Evolutionary conservation across 192 early-diverging fungal genomes (phyloP).

Genomic region (Mortierella antarctica): DNA sequence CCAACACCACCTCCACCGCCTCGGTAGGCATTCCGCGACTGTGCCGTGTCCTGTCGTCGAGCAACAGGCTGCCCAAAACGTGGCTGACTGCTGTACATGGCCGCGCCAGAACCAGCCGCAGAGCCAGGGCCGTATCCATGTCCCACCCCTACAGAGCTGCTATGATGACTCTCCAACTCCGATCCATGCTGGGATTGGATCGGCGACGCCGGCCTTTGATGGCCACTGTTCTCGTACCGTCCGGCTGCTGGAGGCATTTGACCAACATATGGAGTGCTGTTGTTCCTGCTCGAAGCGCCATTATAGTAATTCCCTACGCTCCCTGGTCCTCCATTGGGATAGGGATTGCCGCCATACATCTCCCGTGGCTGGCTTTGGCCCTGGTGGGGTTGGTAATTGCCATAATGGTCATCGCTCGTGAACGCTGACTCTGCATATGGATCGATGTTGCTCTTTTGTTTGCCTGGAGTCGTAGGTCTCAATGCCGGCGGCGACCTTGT

Average conservation of each 20-base stretch:
- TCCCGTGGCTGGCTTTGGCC: not conserved
- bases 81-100: not conserved
- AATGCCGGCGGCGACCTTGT: conserved; percentile 4
- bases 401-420: conserved; percentile 11
- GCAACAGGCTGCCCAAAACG: not conserved
- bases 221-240: conserved; percentile 17
- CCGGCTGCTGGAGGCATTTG: conserved; percentile 10
- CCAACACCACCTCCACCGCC: conserved; percentile 6
- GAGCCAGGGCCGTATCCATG: not conserved
- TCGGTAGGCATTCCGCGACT: not conserved
- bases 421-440: conserved; percentile 30
- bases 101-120: not conserved
- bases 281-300: not conserved
- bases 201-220: conserved; percentile 24
- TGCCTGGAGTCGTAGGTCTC: not conserved
- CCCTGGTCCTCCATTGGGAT: not conserved
- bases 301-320: conserved; percentile 5
- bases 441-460: not conserved
- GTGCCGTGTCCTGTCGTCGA: too few species aligned
- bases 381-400: conserved; percentile 1
- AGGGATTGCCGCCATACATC: conserved; percentile 3
- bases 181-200: conserved; percentile 40
- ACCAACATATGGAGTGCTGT: conserved; percentile 4
- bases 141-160: not conserved
- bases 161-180: conserved; percentile 26